Evolutionary conservation across 768 basidiomycete genomes (phyloP).

Genomic region (Auricularia cornea): DNA sequence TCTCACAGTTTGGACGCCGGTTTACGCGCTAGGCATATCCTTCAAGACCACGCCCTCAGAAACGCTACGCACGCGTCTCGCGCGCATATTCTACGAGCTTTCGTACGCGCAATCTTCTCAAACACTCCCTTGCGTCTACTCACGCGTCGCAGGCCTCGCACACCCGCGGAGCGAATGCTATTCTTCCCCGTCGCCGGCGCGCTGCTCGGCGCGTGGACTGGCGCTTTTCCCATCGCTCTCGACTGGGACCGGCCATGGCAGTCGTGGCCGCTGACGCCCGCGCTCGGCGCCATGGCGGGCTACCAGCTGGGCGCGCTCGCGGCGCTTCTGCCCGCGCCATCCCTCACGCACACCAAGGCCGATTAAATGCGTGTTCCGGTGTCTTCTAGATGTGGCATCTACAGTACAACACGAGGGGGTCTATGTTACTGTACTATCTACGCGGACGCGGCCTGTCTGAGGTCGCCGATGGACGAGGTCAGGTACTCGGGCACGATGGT

Average conservation of each 20-base stretch:
- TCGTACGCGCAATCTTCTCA: not conserved
- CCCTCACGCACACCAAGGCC: too few species aligned
- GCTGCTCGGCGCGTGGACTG: constrained; percentile 69
- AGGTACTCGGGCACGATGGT: constrained; percentile 78
- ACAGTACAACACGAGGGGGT: not conserved
- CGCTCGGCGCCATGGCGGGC: constrained; percentile 62
- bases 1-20: constrained; percentile 56
- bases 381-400: not conserved
- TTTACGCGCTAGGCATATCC: constrained; percentile 61
- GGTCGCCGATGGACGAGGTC: constrained; percentile 72
- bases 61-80: constrained; percentile 47
- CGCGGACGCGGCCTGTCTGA: constrained; percentile 30
- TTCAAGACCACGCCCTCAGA: constrained; percentile 33
- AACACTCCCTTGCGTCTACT: constrained; percentile 1
- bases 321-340: constrained; percentile 25
- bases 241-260: constrained; percentile 99
- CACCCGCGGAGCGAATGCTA: constrained; percentile 66
- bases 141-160: constrained; percentile 35
- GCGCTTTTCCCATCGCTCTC: constrained; percentile 76
- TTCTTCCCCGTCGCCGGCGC: constrained; percentile 74
- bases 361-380: not conserved
- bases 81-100: constrained; percentile 73
- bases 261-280: constrained; percentile 79
- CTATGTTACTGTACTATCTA: constrained; percentile 1
- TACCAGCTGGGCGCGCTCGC: constrained; percentile 52